Conservation (phyloP, 768 basidiomycete genomes). For the Psilocybe cyanescens region DNA sequence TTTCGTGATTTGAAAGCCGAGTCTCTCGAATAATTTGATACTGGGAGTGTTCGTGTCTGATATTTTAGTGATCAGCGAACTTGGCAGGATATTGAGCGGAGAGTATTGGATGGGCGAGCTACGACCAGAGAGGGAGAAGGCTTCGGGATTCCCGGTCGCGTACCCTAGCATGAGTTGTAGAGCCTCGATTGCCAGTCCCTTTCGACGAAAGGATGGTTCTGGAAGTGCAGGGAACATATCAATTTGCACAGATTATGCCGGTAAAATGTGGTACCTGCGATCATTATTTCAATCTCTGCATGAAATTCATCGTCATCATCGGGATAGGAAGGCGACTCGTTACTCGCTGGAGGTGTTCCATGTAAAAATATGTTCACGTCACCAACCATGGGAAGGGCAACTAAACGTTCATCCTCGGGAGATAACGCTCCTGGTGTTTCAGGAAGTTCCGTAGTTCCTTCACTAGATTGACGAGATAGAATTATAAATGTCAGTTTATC, state of each 20-base stretch:
- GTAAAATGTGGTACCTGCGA: slow-evolving; percentile 62
- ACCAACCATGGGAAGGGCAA: slow-evolving; percentile 72
- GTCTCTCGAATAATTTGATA: slow-evolving; percentile 70
- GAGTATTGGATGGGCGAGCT: slow-evolving; percentile 25
- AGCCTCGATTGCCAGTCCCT: slow-evolving; percentile 66
- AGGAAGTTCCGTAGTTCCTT: slow-evolving; percentile 16
- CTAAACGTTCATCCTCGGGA: slow-evolving; percentile 38
- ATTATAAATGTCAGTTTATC: slow-evolving; percentile 96
- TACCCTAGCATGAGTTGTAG: slow-evolving; percentile 72
- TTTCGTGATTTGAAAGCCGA: slow-evolving; percentile 77
- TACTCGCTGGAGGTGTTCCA: slow-evolving; percentile 35
- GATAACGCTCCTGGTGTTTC: slow-evolving; percentile 14
- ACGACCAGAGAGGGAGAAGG: slow-evolving; percentile 22
- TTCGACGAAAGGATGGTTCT: slow-evolving; percentile 72
- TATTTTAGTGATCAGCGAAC: slow-evolving; percentile 69
- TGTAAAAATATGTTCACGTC: slow-evolving; percentile 93
- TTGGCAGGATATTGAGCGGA: slow-evolving; percentile 47
- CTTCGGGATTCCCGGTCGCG: slow-evolving; percentile 49
- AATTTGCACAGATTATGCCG: no score
- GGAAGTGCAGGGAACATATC: not conserved
- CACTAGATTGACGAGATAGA: slow-evolving; percentile 47
- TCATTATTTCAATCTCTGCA: slow-evolving; percentile 92
- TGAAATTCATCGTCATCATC: slow-evolving; percentile 51
- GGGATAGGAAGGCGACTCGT: slow-evolving; percentile 24
- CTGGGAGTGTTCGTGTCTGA: slow-evolving; percentile 70